phyloP scores from a whole-genome alignment of 1,284 basidiomycete species.

The Apiotrichum akiyoshidainum region DNA sequence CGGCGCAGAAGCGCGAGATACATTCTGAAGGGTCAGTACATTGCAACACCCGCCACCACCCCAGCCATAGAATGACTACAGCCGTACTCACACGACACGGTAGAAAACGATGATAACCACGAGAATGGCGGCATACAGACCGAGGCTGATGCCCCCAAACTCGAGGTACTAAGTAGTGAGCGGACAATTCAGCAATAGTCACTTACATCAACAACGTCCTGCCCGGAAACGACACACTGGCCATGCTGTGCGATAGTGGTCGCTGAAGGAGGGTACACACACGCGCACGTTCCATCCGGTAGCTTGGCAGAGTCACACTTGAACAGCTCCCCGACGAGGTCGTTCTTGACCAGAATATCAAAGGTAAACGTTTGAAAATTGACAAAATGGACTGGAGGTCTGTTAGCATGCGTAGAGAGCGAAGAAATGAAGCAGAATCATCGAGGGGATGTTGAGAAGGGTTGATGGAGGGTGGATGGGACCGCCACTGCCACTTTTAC shows the following conservation, averaged over 20 bases:
- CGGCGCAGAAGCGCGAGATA: too few species aligned
- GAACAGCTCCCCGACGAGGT: constrained; percentile 57
- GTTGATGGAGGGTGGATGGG: too few species aligned
- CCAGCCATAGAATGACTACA: too few species aligned
- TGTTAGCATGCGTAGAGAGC: background rate
- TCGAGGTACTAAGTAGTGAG: constrained; percentile 15
- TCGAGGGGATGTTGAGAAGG: background rate
- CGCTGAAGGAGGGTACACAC: constrained; percentile 15
- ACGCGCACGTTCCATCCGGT: constrained; percentile 14
- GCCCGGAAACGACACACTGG: constrained; percentile 37
- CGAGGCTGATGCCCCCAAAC: constrained; percentile 25
- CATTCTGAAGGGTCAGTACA: too few species aligned
- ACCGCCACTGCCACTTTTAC: too few species aligned
- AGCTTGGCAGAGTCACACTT: constrained; percentile 41
- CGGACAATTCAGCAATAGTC: too few species aligned
- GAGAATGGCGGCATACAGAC: constrained; percentile 42
- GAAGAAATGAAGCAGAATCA: background rate
- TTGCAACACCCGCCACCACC: too few species aligned
- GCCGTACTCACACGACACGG: too few species aligned
- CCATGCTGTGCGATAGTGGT: constrained; percentile 54
- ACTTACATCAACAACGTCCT: constrained; percentile 27
- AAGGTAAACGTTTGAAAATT: constrained; percentile 56
- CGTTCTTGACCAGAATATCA: constrained; percentile 54
- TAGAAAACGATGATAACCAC: constrained; percentile 45
- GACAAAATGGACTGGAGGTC: constrained; percentile 13